These are phyloP conservation scores for Pseudopyricularia cyperi DNA, from an alignment of 2,329 filamentous ascomycete genomes.

Conservation along the genomic window DNA sequence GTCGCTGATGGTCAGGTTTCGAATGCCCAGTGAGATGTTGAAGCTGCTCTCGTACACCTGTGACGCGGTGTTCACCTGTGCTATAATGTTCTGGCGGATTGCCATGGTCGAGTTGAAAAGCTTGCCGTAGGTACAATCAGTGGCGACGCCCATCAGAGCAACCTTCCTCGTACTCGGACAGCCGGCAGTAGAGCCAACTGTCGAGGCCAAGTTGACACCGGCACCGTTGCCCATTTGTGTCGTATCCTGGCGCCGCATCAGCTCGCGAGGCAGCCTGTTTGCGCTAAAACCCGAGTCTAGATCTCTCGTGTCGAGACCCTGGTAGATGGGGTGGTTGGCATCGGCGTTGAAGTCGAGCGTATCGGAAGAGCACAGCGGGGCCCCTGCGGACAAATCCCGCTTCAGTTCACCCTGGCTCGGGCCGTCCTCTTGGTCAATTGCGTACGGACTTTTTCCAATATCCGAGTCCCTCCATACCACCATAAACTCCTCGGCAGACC, in stretches of 20 bases:
- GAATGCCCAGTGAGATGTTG: constrained; percentile 85
- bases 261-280: constrained; percentile 44
- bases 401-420: constrained; percentile 51
- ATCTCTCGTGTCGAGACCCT: constrained; percentile 29
- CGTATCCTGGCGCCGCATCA: constrained; percentile 63
- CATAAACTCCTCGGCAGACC: constrained; percentile 59
- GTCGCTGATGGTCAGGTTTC: constrained; percentile 70
- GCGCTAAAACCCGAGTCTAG: constrained; percentile 13
- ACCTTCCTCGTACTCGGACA: constrained; percentile 87
- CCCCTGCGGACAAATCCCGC: constrained; percentile 19
- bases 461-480: constrained; percentile 88
- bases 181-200: constrained; percentile 70
- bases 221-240: constrained; percentile 62
- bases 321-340: constrained; percentile 55
- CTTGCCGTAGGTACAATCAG: constrained; percentile 78
- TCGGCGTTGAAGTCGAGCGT: constrained; percentile 67
- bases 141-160: constrained; percentile 80
- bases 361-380: constrained; percentile 56
- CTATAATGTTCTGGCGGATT: constrained; percentile 66
- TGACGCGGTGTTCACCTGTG: constrained; percentile 75
- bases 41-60: constrained; percentile 81
- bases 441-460: constrained; percentile 31
- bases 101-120: constrained; percentile 53
- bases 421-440: constrained; percentile 3
- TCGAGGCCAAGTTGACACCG: constrained; percentile 62